Conservation (phyloP, 208 protist genomes). For the Crithidia bombi region DNA sequence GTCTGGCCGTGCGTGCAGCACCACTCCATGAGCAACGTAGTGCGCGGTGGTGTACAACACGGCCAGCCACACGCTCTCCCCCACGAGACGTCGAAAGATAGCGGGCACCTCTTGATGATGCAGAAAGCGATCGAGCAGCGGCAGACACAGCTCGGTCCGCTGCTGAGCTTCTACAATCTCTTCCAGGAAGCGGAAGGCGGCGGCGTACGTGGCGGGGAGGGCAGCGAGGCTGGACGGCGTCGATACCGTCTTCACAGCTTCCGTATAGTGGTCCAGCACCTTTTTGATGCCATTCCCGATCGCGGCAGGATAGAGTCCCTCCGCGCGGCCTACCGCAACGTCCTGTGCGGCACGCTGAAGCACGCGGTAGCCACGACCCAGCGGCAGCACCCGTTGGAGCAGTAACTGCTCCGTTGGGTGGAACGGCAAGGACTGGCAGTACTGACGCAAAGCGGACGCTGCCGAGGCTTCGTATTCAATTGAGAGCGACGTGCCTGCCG, state of each 20-base stretch:
- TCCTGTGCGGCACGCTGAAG: conserved; percentile 46
- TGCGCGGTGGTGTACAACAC: conserved; percentile 85
- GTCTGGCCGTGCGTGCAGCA: conserved; percentile 74
- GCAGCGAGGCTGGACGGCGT: conserved; percentile 48
- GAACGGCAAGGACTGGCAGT: conserved; percentile 36
- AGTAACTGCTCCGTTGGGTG: conserved; percentile 74
- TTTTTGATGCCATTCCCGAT: conserved; percentile 49
- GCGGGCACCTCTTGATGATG: conserved; percentile 59
- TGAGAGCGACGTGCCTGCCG: not conserved
- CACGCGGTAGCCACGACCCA: conserved; percentile 50
- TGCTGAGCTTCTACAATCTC: conserved; percentile 37
- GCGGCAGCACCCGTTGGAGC: conserved; percentile 52
- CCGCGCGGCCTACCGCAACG: conserved; percentile 47
- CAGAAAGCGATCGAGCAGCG: conserved; percentile 53
- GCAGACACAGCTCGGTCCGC: conserved; percentile 26
- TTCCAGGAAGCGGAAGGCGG: conserved; percentile 51
- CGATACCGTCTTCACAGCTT: conserved; percentile 41
- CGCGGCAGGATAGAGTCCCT: conserved; percentile 63
- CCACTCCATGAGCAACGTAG: conserved; percentile 86
- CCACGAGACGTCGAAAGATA: conserved; percentile 58
- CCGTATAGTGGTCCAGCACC: conserved; percentile 60
- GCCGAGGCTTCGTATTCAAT: not conserved
- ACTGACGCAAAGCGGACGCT: conserved; percentile 8
- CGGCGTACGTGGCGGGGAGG: conserved; percentile 49
- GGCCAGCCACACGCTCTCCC: conserved; percentile 75